Evolutionary conservation across 495 filamentous ascomycete species (phyloP), one percentile per base, ranked within the genome.

Genomic region (Hyaloscypha hepaticicola): DNA sequence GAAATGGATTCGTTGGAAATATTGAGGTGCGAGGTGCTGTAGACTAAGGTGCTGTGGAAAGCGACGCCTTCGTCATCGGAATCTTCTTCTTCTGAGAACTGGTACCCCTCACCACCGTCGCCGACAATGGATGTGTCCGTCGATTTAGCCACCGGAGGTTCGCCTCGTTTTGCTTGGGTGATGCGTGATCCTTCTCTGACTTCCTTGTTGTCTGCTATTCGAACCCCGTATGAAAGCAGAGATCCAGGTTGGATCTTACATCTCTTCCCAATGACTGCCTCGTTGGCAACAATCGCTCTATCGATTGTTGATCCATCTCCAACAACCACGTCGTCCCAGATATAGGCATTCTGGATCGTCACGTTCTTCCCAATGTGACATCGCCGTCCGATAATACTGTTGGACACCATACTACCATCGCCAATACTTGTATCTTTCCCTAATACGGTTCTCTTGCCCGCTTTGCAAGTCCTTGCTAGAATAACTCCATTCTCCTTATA

Each of bases 331-430:
- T 88, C 81, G 66, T 97, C 92, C 95, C 96, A 99, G 67, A 99
- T 87, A 70, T 95, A 94, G 12, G 93, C 89, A 69, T 89, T 82
- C 24, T 90, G 81, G 65, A 99, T 86, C 48, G 75, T 82, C 27
- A 93, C 92, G 67, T 94, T 88, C 63, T 83, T 88, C 26, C 96
- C 95, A 65, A 99, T 92, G 67, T 84, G 83, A 76, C 93, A 97
- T 63, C 87, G 83, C 64, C 90, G 83, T 25, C 95, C 95, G 33
- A 99, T 84, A 52, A 91, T 82, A 62, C 89, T 93, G 67, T 87
- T 87, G 19, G 78, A 77, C 33, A 98, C 82, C 1, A 77, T 79
- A 62, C 83, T 88, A 12, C 85, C 86, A 26, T 90, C 84, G 5
- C 90, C 91, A 68, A 98, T 83, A 66, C 82, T 88, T 0, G 90